Evolutionary conservation across 306 rosid species (phyloP), one percentile per base, ranked within the genome.

Genomic region (Potentilla sterilis): DNA sequence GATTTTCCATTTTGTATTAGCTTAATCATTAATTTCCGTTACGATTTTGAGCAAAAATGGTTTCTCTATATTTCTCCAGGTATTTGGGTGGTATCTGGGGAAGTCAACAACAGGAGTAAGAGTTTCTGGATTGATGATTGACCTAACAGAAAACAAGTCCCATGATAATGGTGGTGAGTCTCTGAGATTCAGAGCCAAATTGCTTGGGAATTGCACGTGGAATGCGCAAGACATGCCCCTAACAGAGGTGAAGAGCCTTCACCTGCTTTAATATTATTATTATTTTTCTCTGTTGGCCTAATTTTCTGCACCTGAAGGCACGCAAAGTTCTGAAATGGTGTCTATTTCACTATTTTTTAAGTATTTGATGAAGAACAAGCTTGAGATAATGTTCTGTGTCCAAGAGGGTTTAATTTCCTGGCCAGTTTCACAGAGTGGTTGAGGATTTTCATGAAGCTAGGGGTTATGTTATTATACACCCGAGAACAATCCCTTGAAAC

Each of bases 61-160:
- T 9, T 7, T 55, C 24, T 48, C 49, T 19, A n/a, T 32, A 32
- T 34, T 49, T 37, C 35, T 71, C 63, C 64, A 52, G 62, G 67
- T 6, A 11, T 54, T 54, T 67, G 75, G 86, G 83, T 82, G 80
- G 40, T 65, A 64, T 78, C 66, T 65, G 11, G 78, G 83, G 82
- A 15, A 78, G 75, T 75, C 77, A 78, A 69, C 74, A 74, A 78
- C 80, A 69, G 48, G 78, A 72, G 41, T 51, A 58, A 22, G 32
- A 73, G 15, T 48, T 8, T 43, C 16, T 57, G 55, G 75, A 68
- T 34, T 1, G 46, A 37, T 37, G 19, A 70, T 70, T 69, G 58
- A 41, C 64, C 38, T 24, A 59, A 12, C 67, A 34, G 22, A 62
- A 15, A 62, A 34, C 67, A 34, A 62, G 37, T 66, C 40, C 71